Percentiles rank a stretch among this genome's conserved stretches.
phyloP scores from a whole-genome alignment of 1,284 basidiomycete genomes.

The Pseudozyma hubeiensis region DNA sequence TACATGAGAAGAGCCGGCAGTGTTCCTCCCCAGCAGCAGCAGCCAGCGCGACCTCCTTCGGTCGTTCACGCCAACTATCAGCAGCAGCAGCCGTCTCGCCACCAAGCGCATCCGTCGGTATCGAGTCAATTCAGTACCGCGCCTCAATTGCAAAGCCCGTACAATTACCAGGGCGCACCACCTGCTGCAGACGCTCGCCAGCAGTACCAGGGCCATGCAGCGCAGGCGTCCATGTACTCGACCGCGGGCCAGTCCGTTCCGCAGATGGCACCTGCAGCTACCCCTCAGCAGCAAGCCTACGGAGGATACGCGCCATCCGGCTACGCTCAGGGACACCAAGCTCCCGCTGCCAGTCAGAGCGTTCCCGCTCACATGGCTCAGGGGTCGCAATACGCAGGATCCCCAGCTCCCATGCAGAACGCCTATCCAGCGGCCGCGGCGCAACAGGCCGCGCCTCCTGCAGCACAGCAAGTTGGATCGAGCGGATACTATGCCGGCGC shows the following conservation, averaged over 20 bases:
- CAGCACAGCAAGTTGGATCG: constrained; percentile 54
- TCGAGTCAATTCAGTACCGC: constrained; percentile 55
- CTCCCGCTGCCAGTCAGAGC: constrained; percentile 37
- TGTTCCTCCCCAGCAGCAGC: constrained; percentile 74
- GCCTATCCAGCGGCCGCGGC: constrained; percentile 6
- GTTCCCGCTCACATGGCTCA: constrained; percentile 44
- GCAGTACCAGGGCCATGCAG: constrained; percentile 31
- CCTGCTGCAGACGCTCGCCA: constrained; percentile 18
- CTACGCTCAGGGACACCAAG: constrained; percentile 29
- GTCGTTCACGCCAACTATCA: constrained; percentile 44
- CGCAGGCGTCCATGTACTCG: constrained; percentile 44
- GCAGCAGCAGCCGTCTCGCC: constrained; percentile 30
- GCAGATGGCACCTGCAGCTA: constrained; percentile 21
- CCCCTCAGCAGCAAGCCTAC: constrained; percentile 30
- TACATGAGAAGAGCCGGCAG: constrained; percentile 71
- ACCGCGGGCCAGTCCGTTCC: constrained; percentile 29
- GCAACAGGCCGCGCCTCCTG: constrained; percentile 46
- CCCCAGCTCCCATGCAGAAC: constrained; percentile 27
- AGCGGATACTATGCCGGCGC: constrained; percentile 51
- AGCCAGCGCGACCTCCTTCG: constrained; percentile 37
- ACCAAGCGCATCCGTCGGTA: constrained; percentile 54
- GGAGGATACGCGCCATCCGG: constrained; percentile 24
- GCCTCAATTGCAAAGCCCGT: constrained; percentile 34
- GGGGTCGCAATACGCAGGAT: constrained; percentile 23
- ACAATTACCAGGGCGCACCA: constrained; percentile 31